phyloP scores from a whole-genome alignment of 1,139 yeast species.

The Pichia sp. region DNA sequence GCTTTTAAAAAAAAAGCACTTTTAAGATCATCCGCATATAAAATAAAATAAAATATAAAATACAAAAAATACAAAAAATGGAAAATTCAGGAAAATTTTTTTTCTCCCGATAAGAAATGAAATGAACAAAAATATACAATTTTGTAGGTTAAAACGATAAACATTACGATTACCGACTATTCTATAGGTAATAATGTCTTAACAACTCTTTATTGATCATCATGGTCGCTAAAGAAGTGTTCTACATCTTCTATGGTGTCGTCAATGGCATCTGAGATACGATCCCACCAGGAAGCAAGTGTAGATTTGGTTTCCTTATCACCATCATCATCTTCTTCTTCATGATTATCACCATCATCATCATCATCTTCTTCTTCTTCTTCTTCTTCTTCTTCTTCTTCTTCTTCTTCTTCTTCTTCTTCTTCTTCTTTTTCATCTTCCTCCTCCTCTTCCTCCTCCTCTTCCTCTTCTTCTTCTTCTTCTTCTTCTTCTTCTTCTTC shows the following conservation, averaged over 20 bases:
- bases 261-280: not conserved
- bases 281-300: not conserved
- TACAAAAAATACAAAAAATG: no score
- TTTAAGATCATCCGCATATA: no score
- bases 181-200: no score
- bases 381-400: not conserved
- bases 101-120: no score
- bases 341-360: not conserved
- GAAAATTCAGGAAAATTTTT: no score
- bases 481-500: not conserved
- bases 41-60: no score
- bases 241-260: not conserved
- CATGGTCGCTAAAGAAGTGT: not conserved
- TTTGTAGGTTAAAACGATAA: no score
- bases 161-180: no score
- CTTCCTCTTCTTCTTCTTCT: not conserved
- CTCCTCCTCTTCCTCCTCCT: not conserved
- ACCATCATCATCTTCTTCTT: not conserved
- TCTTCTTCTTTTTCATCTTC: not conserved
- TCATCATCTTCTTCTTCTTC: not conserved
- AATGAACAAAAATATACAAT: no score
- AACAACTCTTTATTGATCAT: no score
- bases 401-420: not conserved
- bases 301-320: not conserved
- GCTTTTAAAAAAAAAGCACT: no score